Evolutionary conservation across 2,329 filamentous ascomycete species (phyloP).

Genomic region (Leptographium flavum): DNA sequence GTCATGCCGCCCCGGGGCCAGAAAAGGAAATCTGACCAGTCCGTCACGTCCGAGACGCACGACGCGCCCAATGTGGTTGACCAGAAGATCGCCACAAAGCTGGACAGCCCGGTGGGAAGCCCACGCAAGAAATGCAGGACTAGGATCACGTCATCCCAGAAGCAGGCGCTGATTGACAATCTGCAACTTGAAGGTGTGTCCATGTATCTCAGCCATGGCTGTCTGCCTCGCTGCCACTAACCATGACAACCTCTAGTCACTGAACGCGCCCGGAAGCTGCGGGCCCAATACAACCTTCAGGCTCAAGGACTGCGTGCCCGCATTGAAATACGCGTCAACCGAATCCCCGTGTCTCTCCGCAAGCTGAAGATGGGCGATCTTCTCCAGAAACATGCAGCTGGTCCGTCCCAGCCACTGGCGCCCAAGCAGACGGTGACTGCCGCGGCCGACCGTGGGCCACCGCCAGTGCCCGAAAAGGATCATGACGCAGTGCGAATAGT

Average conservation of each 20-base stretch:
- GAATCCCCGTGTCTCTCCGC: slow-evolving; percentile 68
- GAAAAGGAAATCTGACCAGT: slow-evolving; percentile 30
- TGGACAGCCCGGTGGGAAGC: slow-evolving; percentile 29
- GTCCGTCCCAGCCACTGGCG: slow-evolving; percentile 24
- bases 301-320: slow-evolving; percentile 72
- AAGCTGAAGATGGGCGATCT: slow-evolving; percentile 74
- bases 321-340: slow-evolving; percentile 85
- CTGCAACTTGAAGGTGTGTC: slow-evolving; percentile 71
- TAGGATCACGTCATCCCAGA: slow-evolving; percentile 55
- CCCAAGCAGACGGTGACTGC: slow-evolving; percentile 13
- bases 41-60: slow-evolving; percentile 16
- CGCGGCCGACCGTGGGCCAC: slow-evolving; percentile 18
- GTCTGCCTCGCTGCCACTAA: not conserved
- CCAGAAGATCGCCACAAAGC: slow-evolving; percentile 20
- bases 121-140: slow-evolving; percentile 48
- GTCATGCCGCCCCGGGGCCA: slow-evolving; percentile 32
- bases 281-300: slow-evolving; percentile 79
- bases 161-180: slow-evolving; percentile 79
- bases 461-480: slow-evolving; percentile 38
- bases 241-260: slow-evolving; percentile 46
- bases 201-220: not conserved
- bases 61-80: slow-evolving; percentile 11
- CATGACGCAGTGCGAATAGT: slow-evolving; percentile 3
- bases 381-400: slow-evolving; percentile 32
- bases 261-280: slow-evolving; percentile 72